These are phyloP conservation scores for Boletus hoseneyae DNA, from an alignment of 1,284 basidiomycete species.

Conservation along the genomic window DNA sequence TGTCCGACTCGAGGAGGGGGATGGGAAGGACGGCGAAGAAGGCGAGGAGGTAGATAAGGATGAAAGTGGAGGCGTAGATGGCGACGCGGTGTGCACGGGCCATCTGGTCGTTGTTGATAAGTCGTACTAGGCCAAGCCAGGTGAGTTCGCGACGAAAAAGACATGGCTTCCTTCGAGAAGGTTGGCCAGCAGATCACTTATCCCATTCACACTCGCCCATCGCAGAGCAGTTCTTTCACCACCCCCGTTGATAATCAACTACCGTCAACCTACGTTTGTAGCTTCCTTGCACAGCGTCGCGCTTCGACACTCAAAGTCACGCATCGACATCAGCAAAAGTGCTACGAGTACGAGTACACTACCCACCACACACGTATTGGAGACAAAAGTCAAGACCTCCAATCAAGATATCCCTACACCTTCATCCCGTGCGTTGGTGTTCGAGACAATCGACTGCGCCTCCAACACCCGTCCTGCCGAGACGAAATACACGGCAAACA, in stretches of 20 bases:
- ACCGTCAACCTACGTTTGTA: no score
- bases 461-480: slow-evolving; percentile 18
- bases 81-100: slow-evolving; percentile 24
- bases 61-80: slow-evolving; percentile 11
- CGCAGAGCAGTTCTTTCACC: no score
- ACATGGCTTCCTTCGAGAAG: no score
- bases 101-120: no score
- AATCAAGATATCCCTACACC: slow-evolving; percentile 28
- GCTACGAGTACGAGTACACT: slow-evolving; percentile 1
- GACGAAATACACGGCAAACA: slow-evolving; percentile 29
- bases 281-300: no score
- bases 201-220: no score
- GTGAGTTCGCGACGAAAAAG: no score
- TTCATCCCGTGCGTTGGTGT: slow-evolving; percentile 13
- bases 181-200: no score
- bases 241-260: no score
- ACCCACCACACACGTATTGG: not conserved
- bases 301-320: slow-evolving; percentile 17
- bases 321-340: slow-evolving; percentile 15
- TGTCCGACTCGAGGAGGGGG: slow-evolving; percentile 19
- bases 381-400: slow-evolving; percentile 16
- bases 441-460: slow-evolving; percentile 15
- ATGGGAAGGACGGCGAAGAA: slow-evolving; percentile 52
- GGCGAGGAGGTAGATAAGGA: slow-evolving; percentile 13
- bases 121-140: no score